Evolutionary conservation across 2,329 filamentous ascomycete genomes (phyloP), one percentile per base, ranked within the genome.

Genomic region (Calonectria montana): DNA sequence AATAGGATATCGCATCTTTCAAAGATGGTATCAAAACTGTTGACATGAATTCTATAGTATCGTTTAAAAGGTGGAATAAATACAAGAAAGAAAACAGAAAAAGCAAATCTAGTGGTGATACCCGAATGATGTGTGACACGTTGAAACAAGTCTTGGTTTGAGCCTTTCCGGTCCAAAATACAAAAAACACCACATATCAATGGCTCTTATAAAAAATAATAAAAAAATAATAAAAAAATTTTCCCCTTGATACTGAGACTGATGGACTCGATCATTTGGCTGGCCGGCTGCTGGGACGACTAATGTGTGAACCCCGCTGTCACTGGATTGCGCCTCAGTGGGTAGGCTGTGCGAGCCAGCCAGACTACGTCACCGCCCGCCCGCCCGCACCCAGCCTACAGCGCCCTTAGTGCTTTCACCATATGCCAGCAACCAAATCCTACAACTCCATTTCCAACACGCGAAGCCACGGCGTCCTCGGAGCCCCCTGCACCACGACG

Each of bases 291-390:
- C 43, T 25, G 4, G 31, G 57, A 43, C 67, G 48, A 59, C 50
- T 57, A 53, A 45, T 70, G 50, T 21, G 31, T 21, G 53, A 41
- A 45, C 68, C 63, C 62, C 68, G 62, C 68, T 66, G 48, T n/a
- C 50, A 41, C 35, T 66, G 48, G 29, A 48, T 41, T 50, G 67
- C 67, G 61, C 48, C 67, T 13, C 31, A 27, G 62, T 61, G 39
- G 43, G 35, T 70, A 69, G 75, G 76, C 74, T 50, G 72, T 77
- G 75, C 76, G 59, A 73, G 70, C 63, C 69, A 57, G 53, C 35
- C 29, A 62, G 75, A 76, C 77, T 78, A 79, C 77, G 77, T 79
- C 77, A 79, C 77, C 74, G 75, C 73, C 74, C 72, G 75, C 73
- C 74, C 72, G 53, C 74, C 74, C 71, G 64, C 47, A 75, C 69